These are phyloP conservation scores for Camellia granthamiana DNA, from an alignment of 148 eudicot genomes.

Conservation along the genomic window DNA sequence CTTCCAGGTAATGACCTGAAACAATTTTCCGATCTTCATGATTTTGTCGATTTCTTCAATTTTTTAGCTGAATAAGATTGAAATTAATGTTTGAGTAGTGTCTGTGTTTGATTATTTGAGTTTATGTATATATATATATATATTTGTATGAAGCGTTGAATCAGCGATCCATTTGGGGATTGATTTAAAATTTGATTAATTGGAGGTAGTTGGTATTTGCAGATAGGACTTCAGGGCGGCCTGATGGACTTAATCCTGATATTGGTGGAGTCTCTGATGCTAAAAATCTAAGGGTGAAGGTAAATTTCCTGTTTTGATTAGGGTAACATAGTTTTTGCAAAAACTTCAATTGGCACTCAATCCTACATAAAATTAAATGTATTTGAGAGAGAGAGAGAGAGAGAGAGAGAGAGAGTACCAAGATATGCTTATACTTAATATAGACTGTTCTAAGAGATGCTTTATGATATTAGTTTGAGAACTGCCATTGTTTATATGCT, in stretches of 20 bases:
- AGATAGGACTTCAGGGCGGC: conserved; percentile 51
- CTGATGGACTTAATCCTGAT: conserved; percentile 48
- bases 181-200: conserved; percentile 6
- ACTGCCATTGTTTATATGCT: not conserved
- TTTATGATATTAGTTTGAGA: not conserved
- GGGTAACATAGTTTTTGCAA: not conserved
- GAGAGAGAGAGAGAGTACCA: not conserved
- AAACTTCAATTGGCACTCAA: not conserved
- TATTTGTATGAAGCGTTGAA: not conserved
- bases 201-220: conserved; percentile 11
- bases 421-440: too few species aligned
- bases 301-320: conserved; percentile 6
- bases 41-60: not conserved
- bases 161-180: not conserved
- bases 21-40: not conserved
- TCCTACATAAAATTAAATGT: not conserved
- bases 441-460: not conserved
- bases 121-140: not conserved
- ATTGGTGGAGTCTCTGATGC: conserved; percentile 43
- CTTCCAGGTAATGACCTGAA: conserved; percentile 29
- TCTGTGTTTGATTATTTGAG: not conserved
- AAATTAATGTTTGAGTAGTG: not conserved
- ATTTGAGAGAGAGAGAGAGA: not conserved
- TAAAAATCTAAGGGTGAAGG: conserved; percentile 75
- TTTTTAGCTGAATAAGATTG: not conserved